Evolutionary conservation across 2,329 filamentous ascomycete species (phyloP).

Genomic region (Colletotrichum gloeosporioides): DNA sequence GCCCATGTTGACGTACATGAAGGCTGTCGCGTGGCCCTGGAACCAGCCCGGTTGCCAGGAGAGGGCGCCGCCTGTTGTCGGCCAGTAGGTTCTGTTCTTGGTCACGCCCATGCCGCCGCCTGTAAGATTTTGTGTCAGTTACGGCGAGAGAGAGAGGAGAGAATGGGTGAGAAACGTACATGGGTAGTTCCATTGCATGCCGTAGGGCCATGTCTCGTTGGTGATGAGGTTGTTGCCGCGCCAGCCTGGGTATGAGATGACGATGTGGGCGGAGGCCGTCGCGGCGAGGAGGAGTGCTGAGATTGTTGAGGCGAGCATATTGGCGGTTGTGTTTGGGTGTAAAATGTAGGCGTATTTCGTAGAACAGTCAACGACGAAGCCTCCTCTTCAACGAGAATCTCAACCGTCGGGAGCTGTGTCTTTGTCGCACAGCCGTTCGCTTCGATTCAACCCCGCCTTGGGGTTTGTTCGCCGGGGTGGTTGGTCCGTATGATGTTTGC

Average conservation of each 20-base stretch:
- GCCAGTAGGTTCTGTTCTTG: constrained; percentile 90
- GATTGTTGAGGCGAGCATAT: constrained; percentile 53
- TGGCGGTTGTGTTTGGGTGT: constrained; percentile 25
- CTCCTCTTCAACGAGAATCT: background rate
- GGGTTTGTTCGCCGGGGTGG: background rate
- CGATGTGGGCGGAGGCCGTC: constrained; percentile 71
- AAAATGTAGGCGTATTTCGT: background rate
- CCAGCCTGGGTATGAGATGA: constrained; percentile 87
- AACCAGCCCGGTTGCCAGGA: constrained; percentile 97
- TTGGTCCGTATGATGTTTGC: background rate
- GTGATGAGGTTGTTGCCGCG: constrained; percentile 85
- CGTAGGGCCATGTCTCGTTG: constrained; percentile 81
- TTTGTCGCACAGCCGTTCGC: background rate
- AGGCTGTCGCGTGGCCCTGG: constrained; percentile 80
- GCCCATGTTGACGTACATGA: constrained; percentile 91
- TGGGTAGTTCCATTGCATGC: constrained; percentile 95
- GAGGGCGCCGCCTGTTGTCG: constrained; percentile 83
- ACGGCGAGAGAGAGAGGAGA: background rate
- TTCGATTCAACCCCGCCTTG: background rate
- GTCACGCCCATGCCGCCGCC: constrained; percentile 83
- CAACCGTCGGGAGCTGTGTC: background rate
- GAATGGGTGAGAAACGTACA: constrained; percentile 64
- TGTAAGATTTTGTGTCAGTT: constrained; percentile 40
- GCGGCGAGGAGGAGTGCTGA: constrained; percentile 50
- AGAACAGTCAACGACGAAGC: background rate